A percentile compares a stretch with the other conserved stretches of the same genome.
These are phyloP conservation scores for Nothomitra cinnamomea DNA, from an alignment of 2,329 filamentous ascomycete genomes.

Conservation along the genomic window DNA sequence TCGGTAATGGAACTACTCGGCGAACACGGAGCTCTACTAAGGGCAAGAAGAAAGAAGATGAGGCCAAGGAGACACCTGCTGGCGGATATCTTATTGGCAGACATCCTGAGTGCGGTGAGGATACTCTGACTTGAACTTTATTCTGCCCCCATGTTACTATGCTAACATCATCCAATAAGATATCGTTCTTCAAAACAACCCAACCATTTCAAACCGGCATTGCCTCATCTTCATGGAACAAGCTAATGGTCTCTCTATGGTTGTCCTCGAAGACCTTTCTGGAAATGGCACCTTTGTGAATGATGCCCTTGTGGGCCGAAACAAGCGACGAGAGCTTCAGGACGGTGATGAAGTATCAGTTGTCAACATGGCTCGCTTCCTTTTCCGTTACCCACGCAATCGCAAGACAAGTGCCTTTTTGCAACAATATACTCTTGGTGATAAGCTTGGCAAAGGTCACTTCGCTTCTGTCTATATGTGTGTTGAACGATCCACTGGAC, in stretches of 20 bases:
- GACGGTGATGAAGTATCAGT: slow-evolving; percentile 86
- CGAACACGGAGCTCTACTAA: slow-evolving; percentile 1
- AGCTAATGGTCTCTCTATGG: slow-evolving; percentile 39
- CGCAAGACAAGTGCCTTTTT: slow-evolving; percentile 60
- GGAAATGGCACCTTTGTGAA: slow-evolving; percentile 96
- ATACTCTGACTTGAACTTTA: slow-evolving; percentile 7
- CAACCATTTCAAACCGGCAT: slow-evolving; percentile 69
- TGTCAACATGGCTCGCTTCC: slow-evolving; percentile 67
- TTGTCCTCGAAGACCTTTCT: slow-evolving; percentile 81
- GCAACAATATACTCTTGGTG: slow-evolving; percentile 69
- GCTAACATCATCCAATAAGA: too few species aligned
- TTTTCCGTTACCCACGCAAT: slow-evolving; percentile 75
- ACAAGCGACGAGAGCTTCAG: slow-evolving; percentile 73
- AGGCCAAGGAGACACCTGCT: too few species aligned
- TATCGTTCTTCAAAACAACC: slow-evolving; percentile 49
- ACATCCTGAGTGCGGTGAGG: slow-evolving; percentile 82
- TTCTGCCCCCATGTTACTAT: too few species aligned
- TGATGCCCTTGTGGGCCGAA: slow-evolving; percentile 75
- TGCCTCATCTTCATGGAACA: slow-evolving; percentile 38
- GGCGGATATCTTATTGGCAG: slow-evolving; percentile 85
- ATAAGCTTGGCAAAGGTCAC: slow-evolving; percentile 84
- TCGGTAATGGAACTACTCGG: slow-evolving; percentile 18
- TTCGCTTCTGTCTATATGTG: slow-evolving; percentile 90
- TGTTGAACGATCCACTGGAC: slow-evolving; percentile 67
- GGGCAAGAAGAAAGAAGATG: slow-evolving; percentile 14